Evolutionary conservation across 208 protist genomes (phyloP).

Genomic region (Tritrichomonas foetus): DNA sequence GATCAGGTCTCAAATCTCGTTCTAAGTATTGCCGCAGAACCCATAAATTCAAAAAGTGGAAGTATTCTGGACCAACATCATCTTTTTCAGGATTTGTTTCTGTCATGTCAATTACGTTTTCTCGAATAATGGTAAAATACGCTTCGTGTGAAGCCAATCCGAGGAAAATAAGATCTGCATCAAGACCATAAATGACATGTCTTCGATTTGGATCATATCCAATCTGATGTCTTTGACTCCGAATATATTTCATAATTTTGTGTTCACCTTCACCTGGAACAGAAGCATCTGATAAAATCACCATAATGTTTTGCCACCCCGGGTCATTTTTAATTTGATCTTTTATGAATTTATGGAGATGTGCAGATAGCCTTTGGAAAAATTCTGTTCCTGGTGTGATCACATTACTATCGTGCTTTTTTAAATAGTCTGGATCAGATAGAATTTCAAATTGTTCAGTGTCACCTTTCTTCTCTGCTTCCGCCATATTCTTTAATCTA

Average conservation of each 20-base stretch:
- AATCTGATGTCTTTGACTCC: slow-evolving; percentile 73
- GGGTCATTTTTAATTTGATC: slow-evolving; percentile 45
- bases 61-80: neutral
- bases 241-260: slow-evolving; percentile 97
- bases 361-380: slow-evolving; percentile 42
- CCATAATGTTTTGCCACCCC: slow-evolving; percentile 44
- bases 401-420: slow-evolving; percentile 12
- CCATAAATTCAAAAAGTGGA: neutral
- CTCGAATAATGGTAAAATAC: slow-evolving; percentile 84
- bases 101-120: slow-evolving; percentile 66
- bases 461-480: neutral
- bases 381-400: slow-evolving; percentile 39
- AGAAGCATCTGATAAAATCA: slow-evolving; percentile 62
- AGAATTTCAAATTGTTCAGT: neutral
- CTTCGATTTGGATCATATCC: slow-evolving; percentile 80
- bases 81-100: neutral
- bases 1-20: neutral
- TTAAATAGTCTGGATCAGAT: neutral
- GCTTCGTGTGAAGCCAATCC: slow-evolving; percentile 81
- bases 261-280: slow-evolving; percentile 95
- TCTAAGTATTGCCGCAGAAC: neutral
- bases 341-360: slow-evolving; percentile 47
- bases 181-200: slow-evolving; percentile 87
- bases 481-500: neutral
- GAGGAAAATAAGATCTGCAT: slow-evolving; percentile 89